Evolutionary conservation across 2,329 filamentous ascomycete species (phyloP).

Genomic region (Fusarium marasasianum): DNA sequence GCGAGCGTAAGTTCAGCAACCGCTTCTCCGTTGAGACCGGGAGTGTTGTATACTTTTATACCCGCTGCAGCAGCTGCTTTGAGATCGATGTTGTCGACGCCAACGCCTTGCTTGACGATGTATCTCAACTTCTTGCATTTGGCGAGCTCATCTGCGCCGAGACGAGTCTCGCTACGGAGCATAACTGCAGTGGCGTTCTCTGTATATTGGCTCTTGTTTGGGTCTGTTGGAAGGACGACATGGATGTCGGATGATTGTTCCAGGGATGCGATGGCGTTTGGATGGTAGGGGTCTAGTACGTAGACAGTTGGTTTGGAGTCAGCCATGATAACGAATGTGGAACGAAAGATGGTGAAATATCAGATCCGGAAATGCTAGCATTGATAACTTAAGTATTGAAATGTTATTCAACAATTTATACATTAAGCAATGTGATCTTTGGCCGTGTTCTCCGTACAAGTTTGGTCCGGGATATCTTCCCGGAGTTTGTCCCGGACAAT

Average conservation of each 20-base stretch:
- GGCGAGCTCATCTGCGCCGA: accelerated
- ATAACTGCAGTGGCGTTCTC: background rate
- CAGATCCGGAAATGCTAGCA: accelerated
- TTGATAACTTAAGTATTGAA: accelerated
- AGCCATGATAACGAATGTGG: background rate
- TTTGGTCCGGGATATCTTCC: background rate
- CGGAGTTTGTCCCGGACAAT: background rate
- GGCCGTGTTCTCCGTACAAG: accelerated
- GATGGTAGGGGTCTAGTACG: background rate
- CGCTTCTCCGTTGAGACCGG: background rate
- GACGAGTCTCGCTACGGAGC: background rate
- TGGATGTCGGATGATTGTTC: background rate
- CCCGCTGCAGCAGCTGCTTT: background rate
- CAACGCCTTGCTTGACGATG: background rate
- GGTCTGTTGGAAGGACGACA: background rate
- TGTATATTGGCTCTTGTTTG: accelerated
- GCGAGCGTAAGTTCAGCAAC: background rate
- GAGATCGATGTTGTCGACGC: background rate
- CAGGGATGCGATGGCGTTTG: background rate
- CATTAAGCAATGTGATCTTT: accelerated
- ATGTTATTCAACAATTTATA: background rate
- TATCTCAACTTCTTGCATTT: background rate
- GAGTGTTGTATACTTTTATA: background rate
- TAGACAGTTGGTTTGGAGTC: background rate
- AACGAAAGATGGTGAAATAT: background rate